Evolutionary conservation across 352 stramenopile genomes (phyloP).

Genomic region (Phytophthora sp.): DNA sequence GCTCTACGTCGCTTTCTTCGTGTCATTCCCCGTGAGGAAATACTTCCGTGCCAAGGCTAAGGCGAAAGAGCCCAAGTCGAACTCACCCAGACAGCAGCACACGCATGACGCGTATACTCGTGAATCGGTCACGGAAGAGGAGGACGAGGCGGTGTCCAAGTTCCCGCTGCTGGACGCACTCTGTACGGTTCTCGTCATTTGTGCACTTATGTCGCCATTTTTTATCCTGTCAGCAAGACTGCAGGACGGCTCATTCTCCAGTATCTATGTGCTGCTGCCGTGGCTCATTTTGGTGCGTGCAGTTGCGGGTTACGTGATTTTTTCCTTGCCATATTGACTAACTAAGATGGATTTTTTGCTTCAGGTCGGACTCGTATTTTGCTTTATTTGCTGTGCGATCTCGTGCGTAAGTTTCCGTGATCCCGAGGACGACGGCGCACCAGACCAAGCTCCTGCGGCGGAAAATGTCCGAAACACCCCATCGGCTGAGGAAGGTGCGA

Average conservation of each 20-base stretch:
- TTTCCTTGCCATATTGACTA: background rate
- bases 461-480: constrained; percentile 51
- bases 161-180: constrained; percentile 60
- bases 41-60: constrained; percentile 61
- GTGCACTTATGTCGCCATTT: constrained; percentile 71
- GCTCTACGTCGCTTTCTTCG: constrained; percentile 73
- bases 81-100: constrained; percentile 42
- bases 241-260: constrained; percentile 74
- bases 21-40: constrained; percentile 56
- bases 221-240: constrained; percentile 82
- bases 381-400: constrained; percentile 83
- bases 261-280: constrained; percentile 81
- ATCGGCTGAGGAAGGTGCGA: constrained; percentile 72
- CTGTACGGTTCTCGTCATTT: constrained; percentile 61
- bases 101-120: constrained; percentile 79
- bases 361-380: constrained; percentile 73
- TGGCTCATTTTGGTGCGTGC: constrained; percentile 81
- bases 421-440: constrained; percentile 31
- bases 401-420: constrained; percentile 66
- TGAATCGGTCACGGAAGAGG: constrained; percentile 67
- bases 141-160: constrained; percentile 62
- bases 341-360: background rate
- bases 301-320: background rate
- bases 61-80: constrained; percentile 39
- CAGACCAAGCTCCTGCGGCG: constrained; percentile 32